Evolutionary conservation across 805 yeast genomes (phyloP).

Genomic region (Candida ovalis): DNA sequence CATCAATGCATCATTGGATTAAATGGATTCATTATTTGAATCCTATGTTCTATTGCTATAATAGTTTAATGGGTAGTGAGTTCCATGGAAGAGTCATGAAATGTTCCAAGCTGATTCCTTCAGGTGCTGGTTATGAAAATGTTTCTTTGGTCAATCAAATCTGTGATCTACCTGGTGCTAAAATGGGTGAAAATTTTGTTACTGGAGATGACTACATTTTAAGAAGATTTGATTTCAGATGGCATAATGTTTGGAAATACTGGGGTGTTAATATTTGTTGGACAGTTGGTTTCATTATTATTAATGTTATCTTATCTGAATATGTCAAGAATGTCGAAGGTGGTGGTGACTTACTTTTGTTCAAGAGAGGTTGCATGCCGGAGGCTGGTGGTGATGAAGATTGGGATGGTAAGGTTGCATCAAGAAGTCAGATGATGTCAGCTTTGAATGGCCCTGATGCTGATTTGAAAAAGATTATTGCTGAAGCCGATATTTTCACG

Average conservation of each 20-base stretch:
- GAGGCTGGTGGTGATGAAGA: conserved; percentile 29
- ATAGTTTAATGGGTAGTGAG: conserved; percentile 53
- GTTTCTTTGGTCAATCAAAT: conserved; percentile 38
- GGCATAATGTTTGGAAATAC: conserved; percentile 44
- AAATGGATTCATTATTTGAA: conserved; percentile 50
- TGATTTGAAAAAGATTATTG: conserved; percentile 20
- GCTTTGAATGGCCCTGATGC: conserved; percentile 21
- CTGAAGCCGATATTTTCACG: conserved; percentile 42
- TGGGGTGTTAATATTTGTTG: conserved; percentile 46
- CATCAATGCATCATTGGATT: conserved; percentile 54
- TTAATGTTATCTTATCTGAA: conserved; percentile 27
- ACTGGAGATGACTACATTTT: conserved; percentile 35
- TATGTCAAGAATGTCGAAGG: conserved; percentile 20
- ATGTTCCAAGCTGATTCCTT: conserved; percentile 49
- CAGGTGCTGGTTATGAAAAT: conserved; percentile 51
- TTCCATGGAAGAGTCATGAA: conserved; percentile 49
- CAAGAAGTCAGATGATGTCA: conserved; percentile 23
- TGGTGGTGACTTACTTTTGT: conserved; percentile 34
- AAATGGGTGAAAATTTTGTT: conserved; percentile 25
- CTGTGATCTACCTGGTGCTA: conserved; percentile 50
- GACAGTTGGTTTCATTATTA: conserved; percentile 32
- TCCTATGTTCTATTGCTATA: conserved; percentile 46
- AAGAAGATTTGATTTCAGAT: conserved; percentile 33
- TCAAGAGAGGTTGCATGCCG: conserved; percentile 40
- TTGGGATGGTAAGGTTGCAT: conserved; percentile 38